Evolutionary conservation across 495 filamentous ascomycete genomes (phyloP).

Genomic region (Annulohypoxylon bovei): DNA sequence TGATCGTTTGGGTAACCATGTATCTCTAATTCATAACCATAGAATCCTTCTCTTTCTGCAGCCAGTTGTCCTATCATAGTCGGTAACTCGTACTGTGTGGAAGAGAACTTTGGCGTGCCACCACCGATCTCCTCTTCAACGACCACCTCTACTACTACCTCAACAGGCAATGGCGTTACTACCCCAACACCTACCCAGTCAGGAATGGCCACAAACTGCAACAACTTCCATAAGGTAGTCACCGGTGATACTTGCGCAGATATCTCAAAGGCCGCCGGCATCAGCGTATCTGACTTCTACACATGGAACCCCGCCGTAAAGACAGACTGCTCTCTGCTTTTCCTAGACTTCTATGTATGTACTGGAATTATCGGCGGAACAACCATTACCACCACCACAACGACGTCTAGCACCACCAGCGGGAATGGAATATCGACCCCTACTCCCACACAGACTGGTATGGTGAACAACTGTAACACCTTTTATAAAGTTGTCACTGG

Average conservation of each 20-base stretch:
- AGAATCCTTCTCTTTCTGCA: no score
- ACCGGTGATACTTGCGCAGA: constrained; percentile 55
- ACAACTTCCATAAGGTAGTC: constrained; percentile 52
- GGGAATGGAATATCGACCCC: constrained; percentile 45
- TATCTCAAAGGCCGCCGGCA: constrained; percentile 51
- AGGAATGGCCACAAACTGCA: constrained; percentile 53
- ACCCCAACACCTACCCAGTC: constrained; percentile 49
- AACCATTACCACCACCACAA: no score
- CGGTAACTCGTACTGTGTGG: no score
- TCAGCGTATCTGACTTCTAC: constrained; percentile 45
- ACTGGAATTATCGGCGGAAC: background rate
- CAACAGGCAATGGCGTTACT: no score
- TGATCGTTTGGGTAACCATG: no score
- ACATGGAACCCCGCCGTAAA: constrained; percentile 42
- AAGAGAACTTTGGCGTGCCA: no score
- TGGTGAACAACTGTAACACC: constrained; percentile 53
- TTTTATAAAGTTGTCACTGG: constrained; percentile 53
- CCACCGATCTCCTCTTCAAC: no score
- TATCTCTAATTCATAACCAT: no score
- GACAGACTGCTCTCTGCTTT: background rate
- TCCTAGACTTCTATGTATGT: background rate
- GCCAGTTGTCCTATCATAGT: no score
- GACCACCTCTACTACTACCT: no score
- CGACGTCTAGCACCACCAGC: constrained; percentile 9
- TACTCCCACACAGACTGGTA: constrained; percentile 49